A percentile compares a stretch with the other conserved stretches of the same genome.
Conservation (phyloP, 1,139 yeast genomes). For the Blastobotrys raffinosifermentans region DNA sequence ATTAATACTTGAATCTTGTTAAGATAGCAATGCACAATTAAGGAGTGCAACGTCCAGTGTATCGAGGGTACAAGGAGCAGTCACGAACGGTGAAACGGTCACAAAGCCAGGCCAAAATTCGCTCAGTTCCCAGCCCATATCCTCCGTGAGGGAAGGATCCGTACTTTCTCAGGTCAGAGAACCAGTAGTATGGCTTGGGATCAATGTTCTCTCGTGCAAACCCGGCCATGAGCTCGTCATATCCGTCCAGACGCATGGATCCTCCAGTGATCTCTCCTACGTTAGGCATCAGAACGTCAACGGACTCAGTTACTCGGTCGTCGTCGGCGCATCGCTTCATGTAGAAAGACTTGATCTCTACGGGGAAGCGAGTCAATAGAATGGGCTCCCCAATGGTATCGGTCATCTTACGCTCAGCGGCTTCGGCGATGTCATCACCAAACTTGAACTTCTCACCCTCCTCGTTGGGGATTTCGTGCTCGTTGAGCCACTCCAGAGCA, state of each 20-base stretch:
- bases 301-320: conserved; percentile 93
- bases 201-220: conserved; percentile 88
- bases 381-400: conserved; percentile 92
- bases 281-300: conserved; percentile 96
- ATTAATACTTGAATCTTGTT: too few relatives aligned
- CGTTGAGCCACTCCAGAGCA: conserved; percentile 95
- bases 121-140: conserved; percentile 96
- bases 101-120: conserved; percentile 97
- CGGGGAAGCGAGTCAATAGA: conserved; percentile 89
- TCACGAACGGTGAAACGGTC: conserved; percentile 97
- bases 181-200: conserved; percentile 85
- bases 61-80: conserved; percentile 95
- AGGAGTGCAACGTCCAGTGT: conserved; percentile 97
- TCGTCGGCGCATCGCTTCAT: conserved; percentile 92
- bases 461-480: conserved; percentile 88
- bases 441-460: conserved; percentile 88
- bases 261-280: conserved; percentile 99
- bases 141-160: conserved; percentile 99
- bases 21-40: too few relatives aligned
- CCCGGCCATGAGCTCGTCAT: conserved; percentile 80
- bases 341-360: conserved; percentile 94
- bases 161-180: conserved; percentile 88
- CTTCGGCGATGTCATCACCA: conserved; percentile 99
- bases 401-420: conserved; percentile 98
- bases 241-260: conserved; percentile 88